phyloP scores from a whole-genome alignment of 441 rosid genomes.

The Adansonia gregorii region DNA sequence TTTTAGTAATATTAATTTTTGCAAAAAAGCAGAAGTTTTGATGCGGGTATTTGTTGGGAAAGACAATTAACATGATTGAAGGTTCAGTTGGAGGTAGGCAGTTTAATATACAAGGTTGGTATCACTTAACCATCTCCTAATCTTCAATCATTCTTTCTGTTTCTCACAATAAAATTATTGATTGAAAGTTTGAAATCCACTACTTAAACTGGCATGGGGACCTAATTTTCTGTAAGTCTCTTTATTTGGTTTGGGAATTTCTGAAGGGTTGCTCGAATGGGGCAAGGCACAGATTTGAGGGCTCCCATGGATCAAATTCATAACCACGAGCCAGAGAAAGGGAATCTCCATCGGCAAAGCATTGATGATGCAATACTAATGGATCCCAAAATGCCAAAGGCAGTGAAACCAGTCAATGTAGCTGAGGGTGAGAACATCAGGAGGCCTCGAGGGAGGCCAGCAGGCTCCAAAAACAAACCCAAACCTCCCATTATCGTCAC shows the following conservation, averaged over 20 bases:
- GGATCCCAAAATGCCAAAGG: slow-evolving; percentile 55
- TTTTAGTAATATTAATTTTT: not conserved
- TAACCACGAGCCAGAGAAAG: slow-evolving; percentile 57
- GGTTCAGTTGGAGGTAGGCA: slow-evolving; percentile 69
- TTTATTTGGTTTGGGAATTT: not conserved
- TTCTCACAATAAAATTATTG: slow-evolving; percentile 52
- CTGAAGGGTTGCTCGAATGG: slow-evolving; percentile 41
- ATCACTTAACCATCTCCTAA: slow-evolving; percentile 86
- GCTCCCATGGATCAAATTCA: slow-evolving; percentile 43
- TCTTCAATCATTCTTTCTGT: slow-evolving; percentile 69
- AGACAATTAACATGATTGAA: slow-evolving; percentile 63
- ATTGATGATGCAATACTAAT: slow-evolving; percentile 41
- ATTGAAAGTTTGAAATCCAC: slow-evolving; percentile 33
- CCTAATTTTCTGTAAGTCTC: slow-evolving; percentile 23
- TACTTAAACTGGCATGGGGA: slow-evolving; percentile 53
- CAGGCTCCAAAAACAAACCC: slow-evolving; percentile 79
- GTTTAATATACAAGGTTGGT: slow-evolving; percentile 49
- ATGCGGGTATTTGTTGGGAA: slow-evolving; percentile 42
- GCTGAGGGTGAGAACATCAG: slow-evolving; percentile 57
- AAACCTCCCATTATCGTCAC: slow-evolving; percentile 73
- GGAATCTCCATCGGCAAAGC: slow-evolving; percentile 36
- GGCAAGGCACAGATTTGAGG: slow-evolving; percentile 55
- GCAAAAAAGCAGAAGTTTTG: slow-evolving; percentile 22
- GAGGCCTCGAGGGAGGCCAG: slow-evolving; percentile 73
- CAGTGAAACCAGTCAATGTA: slow-evolving; percentile 58